Base-by-base conservation (phyloP, 345 rosid genomes). In the Brassica incana region DNA sequence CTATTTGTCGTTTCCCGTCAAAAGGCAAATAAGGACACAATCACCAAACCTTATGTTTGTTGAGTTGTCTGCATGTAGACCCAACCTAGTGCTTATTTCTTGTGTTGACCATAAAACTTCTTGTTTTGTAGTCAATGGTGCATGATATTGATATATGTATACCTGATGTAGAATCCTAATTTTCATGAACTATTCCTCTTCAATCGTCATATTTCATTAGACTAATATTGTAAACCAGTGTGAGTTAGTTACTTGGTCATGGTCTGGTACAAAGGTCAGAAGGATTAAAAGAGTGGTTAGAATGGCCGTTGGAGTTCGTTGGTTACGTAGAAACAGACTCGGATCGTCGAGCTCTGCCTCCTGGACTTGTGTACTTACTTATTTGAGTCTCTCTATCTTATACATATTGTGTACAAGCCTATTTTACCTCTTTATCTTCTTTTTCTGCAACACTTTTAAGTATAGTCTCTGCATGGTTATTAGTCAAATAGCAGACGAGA, bases 1-100 rank as follows among this genome's bases (percentile, higher is more conserved):
- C 5, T 48, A 43, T 32, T 56, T 76, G 77, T 65, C 63, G 68
- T 80, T 75, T 75, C 29, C 43, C 33, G 18, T 38, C 23, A 5
- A 29, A 52, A 54, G 67, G 8, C 23, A 61, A 11, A 62, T 9
- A 64, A 75, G 8, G 65, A 75, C 76, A 80, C 35, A 80, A 64
- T 56, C 64, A 65, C 77, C 48, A 71, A 71, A 70, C 77, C 69
- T 75, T 27, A 25, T 67, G 78, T 67, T 75, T 76, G 30, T 67
- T 36, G 29, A 36, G n/a, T 40, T 33, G 78, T 69, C 50, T 65
- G 71, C 36, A 65, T 20, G 33, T 65, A 50, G 71, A 65, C 63
- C 73, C 58, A n/a, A 52, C 58, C 60, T n/a, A 67, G 32, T 20
- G 62, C 43, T 33, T 74, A 32, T 64, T 76, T 76, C 4, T 71